These are phyloP conservation scores for Naganishia antarctica DNA, from an alignment of 768 basidiomycete species.

Conservation along the genomic window DNA sequence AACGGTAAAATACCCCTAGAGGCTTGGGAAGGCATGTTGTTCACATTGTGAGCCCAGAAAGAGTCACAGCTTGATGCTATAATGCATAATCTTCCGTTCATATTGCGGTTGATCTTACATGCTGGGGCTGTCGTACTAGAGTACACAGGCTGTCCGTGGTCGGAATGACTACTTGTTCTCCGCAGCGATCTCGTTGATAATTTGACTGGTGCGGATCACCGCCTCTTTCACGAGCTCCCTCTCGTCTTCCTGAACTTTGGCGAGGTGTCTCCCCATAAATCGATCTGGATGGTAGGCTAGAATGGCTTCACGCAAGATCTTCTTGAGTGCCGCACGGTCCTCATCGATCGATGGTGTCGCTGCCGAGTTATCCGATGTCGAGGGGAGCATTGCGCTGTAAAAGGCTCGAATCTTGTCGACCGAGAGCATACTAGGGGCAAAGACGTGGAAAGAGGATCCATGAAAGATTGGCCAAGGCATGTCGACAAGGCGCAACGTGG, in stretches of 20 bases:
- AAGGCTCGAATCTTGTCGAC: conserved; percentile 36
- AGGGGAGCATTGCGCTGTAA: conserved; percentile 24
- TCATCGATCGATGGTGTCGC: conserved; percentile 9
- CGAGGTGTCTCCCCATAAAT: conserved; percentile 41
- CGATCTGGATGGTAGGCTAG: conserved; percentile 52
- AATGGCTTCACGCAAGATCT: conserved; percentile 59
- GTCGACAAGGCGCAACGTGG: conserved; percentile 34
- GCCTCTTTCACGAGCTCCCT: conserved; percentile 44
- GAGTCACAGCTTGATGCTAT: background rate
- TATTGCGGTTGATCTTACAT: no score
- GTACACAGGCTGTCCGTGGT: no score
- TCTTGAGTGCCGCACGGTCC: conserved; percentile 52
- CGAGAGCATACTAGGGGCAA: conserved; percentile 29
- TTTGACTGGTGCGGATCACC: conserved; percentile 40
- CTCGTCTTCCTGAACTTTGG: conserved; percentile 38
- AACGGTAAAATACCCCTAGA: background rate
- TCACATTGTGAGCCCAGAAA: conserved; percentile 18
- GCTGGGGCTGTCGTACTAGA: no score
- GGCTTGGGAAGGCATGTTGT: conserved; percentile 20
- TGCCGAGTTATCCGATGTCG: conserved; percentile 21
- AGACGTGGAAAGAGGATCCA: background rate
- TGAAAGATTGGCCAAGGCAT: conserved; percentile 48
- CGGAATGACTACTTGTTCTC: conserved; percentile 20
- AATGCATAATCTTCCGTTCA: no score
- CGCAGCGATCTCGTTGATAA: conserved; percentile 43